These are phyloP conservation scores for Amesomyces nigricolor DNA, from an alignment of 2,329 filamentous ascomycete species.

Conservation along the genomic window DNA sequence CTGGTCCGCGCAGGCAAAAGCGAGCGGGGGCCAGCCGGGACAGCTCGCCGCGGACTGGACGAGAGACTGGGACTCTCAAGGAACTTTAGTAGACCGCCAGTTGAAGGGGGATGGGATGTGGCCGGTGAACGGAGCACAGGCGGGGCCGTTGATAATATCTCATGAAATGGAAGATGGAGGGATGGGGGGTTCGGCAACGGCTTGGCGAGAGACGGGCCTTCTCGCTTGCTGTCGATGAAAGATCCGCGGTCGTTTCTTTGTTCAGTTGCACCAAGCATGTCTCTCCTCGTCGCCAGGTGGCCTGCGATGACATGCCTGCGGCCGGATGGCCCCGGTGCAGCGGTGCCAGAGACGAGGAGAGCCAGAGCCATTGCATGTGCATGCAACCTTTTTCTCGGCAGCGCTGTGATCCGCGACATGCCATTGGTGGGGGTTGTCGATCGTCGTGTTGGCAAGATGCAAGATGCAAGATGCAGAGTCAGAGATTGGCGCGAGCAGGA, in stretches of 20 bases:
- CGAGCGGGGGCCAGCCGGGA: neutral
- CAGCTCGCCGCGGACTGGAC: neutral
- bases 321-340: neutral
- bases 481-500: constrained; percentile 3
- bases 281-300: neutral
- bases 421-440: constrained; percentile 6
- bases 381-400: constrained; percentile 15
- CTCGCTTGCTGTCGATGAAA: neutral
- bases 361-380: constrained; percentile 12
- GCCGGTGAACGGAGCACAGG: constrained; percentile 5
- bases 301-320: neutral
- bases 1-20: neutral
- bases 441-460: constrained; percentile 9
- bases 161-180: neutral
- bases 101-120: neutral
- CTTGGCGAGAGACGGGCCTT: neutral
- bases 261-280: constrained; percentile 2
- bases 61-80: neutral
- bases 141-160: constrained; percentile 2
- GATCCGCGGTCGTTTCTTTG: neutral
- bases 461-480: constrained; percentile 5
- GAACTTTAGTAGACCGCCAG: too few species aligned
- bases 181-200: constrained; percentile 13
- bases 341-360: neutral
- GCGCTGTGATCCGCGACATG: constrained; percentile 13